Evolutionary conservation across 2,329 filamentous ascomycete genomes (phyloP).

Genomic region (Pseudogymnoascus sp.): DNA sequence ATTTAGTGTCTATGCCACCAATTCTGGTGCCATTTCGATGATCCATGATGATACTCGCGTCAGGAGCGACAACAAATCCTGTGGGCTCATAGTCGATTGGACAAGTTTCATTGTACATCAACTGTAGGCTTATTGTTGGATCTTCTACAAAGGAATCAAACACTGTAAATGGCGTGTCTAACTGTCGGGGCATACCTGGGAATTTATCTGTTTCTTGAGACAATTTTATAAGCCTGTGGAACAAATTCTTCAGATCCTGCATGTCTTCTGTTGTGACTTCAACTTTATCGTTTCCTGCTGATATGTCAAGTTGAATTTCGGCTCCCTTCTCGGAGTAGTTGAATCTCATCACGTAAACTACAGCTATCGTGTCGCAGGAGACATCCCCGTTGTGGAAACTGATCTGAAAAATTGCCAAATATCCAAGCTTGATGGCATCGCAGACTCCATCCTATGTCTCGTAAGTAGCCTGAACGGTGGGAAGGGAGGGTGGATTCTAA

Average conservation of each 20-base stretch:
- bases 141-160: background rate
- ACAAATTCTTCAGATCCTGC: background rate
- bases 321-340: background rate
- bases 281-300: background rate
- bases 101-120: background rate
- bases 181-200: background rate
- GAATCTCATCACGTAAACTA: conserved; percentile 3
- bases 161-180: background rate
- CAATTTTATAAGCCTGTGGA: background rate
- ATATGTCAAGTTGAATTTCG: background rate
- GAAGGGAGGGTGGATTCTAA: background rate
- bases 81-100: background rate
- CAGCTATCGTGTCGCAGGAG: background rate
- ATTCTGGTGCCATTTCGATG: background rate
- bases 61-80: background rate
- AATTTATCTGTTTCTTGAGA: background rate
- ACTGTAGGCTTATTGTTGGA: background rate
- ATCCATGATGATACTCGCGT: background rate
- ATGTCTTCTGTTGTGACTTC: background rate
- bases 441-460: background rate
- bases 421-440: conserved; percentile 7
- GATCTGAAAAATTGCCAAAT: conserved; percentile 4
- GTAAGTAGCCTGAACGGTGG: background rate
- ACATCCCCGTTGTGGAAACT: conserved; percentile 3
- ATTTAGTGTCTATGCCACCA: background rate